Evolutionary conservation across 805 yeast genomes (phyloP), one percentile per base, ranked within the genome.

Genomic region (Hanseniaspora meyeri): DNA sequence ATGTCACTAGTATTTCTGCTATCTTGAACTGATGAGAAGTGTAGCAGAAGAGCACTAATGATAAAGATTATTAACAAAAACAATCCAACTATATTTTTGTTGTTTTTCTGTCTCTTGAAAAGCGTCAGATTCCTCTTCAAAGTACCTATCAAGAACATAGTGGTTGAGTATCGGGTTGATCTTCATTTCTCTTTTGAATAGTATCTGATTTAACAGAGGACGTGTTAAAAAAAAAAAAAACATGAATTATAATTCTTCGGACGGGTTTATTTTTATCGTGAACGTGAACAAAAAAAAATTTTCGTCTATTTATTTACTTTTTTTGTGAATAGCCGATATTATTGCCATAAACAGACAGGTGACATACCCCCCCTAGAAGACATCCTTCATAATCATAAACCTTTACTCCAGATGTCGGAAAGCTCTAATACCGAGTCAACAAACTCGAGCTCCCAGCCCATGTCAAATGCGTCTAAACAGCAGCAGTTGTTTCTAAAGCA

Each of bases 401-500:
- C 27, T 5, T 24, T 5, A 24, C 12, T 32, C 36, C 36, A 32
- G 29, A 42, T 42, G 45, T 42, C 45, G 6, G 45, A 42, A 20
- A 42, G n/a, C 12, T 9, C 45, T 4, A 24, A 24, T 24, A 20
- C 29, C 12, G 45, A 42, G 29, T 42, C 45, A 10, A n/a, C 16
- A 7, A 43, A 29, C n/a, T 14, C 24, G 7, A 12, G 36, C 20
- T 29, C 37, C 16, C 19, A 29, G 14, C 16, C 8, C 7, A 43
- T 4, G 2, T 24, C 56, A 51, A 38, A 29, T 29, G 37, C 42
- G 10, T 37, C 51, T 3, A 52, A 52, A 10, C 50, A 43, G 10
- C 57, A 52, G 19, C 57, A 52, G 38, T 38, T 38, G 29, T 52
- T 52, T 29, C 37, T 52, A 42, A 52, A 52, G 17, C 57, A 52